Base-by-base conservation (phyloP, 345 rosid species). In the Angophora floribunda region DNA sequence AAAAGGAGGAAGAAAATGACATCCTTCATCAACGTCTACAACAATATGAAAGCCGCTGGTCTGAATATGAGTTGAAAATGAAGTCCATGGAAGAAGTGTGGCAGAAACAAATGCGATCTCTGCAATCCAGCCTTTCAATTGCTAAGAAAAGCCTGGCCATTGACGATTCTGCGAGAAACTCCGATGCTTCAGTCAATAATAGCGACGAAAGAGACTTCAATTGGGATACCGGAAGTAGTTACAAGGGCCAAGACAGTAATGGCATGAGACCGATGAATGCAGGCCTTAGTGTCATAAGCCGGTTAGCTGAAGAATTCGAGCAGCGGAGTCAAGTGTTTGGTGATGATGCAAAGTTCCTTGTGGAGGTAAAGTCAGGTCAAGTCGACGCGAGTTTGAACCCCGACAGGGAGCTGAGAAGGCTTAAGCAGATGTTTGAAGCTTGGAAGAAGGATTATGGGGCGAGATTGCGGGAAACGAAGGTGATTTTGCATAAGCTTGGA, bases 21-120 rank as follows among this genome's bases (percentile, higher is more conserved):
- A 95, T 98, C 89, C 95, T 98, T 89, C 96, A 96, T 51, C 99
- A 98, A 91, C 94, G 98, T 57, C 95, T 97, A 91, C 99, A 96
- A 88, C 99, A 98, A 88, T 97, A 98, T 49, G 99, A 98, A 90
- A 95, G 92, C 91, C 97, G 99, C 57, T 98, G 99, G 99, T 96
- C 97, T 32, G 99, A 98, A 86, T 97, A 97, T 53, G 99, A 98
- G 92, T 90, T 94, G 70, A 98, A 97, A 91, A 97, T 98, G 99
- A 98, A 97, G 90, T 98, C 99, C 87, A 98, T 98, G 99, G 99
- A 97, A 90, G 99, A 98, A 90, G 95, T 97, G 88, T 97, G 99
- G 99, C 99, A 98, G 89, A 98, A 98, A 90, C 99, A 98, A 93
- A 98, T 97, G 99, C 90, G 99, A 89, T 98, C 99, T 3, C 92